Percentiles rank a stretch among this genome's conserved stretches.
phyloP scores from a whole-genome alignment of 306 rosid genomes.

The Gastrolobium villosum region DNA sequence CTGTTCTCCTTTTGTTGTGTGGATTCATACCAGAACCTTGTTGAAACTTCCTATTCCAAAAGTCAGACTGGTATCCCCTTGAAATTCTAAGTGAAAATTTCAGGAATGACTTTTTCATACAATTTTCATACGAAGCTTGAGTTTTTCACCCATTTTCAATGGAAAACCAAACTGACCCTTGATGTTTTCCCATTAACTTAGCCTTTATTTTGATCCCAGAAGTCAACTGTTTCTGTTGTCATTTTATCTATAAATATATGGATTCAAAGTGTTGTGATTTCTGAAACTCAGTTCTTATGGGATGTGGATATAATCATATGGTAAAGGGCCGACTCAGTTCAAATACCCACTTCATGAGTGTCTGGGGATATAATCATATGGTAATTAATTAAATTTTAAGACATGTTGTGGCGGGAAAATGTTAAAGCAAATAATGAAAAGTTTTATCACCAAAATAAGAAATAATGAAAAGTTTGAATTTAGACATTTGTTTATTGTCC shows the following conservation, averaged over 20 bases:
- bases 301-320: not conserved
- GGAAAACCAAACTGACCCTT: not conserved
- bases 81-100: not conserved
- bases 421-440: not conserved
- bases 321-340: too few relatives aligned
- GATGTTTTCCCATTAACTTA: not conserved
- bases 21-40: not conserved
- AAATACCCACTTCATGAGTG: too few relatives aligned
- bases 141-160: not conserved
- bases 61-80: not conserved
- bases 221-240: not conserved
- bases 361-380: not conserved
- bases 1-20: not conserved
- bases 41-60: not conserved
- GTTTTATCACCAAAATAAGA: too few relatives aligned
- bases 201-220: constrained; percentile 6
- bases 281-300: not conserved
- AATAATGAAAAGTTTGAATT: not conserved
- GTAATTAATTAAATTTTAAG: constrained; percentile 1
- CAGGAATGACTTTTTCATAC: not conserved
- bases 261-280: not conserved
- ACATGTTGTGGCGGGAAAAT: not conserved
- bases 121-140: not conserved
- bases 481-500: not conserved
- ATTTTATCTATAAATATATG: not conserved